Conservation (phyloP, 2,329 filamentous ascomycete species). For the Shiraia sp. region DNA sequence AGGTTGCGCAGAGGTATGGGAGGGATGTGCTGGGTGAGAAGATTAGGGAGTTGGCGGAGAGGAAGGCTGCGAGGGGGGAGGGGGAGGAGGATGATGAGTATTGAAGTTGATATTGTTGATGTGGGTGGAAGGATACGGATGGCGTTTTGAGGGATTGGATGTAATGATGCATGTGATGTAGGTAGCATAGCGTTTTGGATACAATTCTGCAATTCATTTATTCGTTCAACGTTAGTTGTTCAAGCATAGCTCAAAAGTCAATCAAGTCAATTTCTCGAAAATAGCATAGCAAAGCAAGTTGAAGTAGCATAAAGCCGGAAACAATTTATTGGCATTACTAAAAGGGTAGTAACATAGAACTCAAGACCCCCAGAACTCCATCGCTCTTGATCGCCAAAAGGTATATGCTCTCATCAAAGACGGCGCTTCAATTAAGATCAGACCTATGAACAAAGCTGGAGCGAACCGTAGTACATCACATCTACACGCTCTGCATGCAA, state of each 20-base stretch:
- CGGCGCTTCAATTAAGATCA: slow-evolving; percentile 23
- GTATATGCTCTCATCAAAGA: slow-evolving; percentile 21
- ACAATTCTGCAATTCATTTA: slow-evolving; percentile 1
- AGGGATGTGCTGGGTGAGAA: slow-evolving; percentile 81
- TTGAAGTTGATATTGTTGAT: not conserved
- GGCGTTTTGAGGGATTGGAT: not conserved
- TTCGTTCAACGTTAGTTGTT: too few species aligned
- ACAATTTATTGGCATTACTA: slow-evolving; percentile 34
- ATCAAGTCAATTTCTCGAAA: slow-evolving; percentile 9
- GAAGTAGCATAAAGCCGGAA: not conserved
- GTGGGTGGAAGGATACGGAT: not conserved
- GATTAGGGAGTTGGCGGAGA: slow-evolving; percentile 83
- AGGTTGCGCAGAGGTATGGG: slow-evolving; percentile 85
- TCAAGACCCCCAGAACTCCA: slow-evolving; percentile 30
- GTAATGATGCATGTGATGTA: not conserved
- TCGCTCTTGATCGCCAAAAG: slow-evolving; percentile 20
- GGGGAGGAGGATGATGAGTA: slow-evolving; percentile 27
- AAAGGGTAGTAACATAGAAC: slow-evolving; percentile 36
- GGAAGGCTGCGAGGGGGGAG: slow-evolving; percentile 62
- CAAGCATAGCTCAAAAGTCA: too few species aligned
- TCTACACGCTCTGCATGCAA: slow-evolving; percentile 18
- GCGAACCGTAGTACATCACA: slow-evolving; percentile 23
- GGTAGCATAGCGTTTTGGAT: slow-evolving; percentile 1
- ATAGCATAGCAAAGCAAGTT: too few species aligned
- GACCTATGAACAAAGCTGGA: slow-evolving; percentile 34